Base-by-base conservation (phyloP, 495 filamentous ascomycete genomes). In the Penicillium crystallinum region DNA sequence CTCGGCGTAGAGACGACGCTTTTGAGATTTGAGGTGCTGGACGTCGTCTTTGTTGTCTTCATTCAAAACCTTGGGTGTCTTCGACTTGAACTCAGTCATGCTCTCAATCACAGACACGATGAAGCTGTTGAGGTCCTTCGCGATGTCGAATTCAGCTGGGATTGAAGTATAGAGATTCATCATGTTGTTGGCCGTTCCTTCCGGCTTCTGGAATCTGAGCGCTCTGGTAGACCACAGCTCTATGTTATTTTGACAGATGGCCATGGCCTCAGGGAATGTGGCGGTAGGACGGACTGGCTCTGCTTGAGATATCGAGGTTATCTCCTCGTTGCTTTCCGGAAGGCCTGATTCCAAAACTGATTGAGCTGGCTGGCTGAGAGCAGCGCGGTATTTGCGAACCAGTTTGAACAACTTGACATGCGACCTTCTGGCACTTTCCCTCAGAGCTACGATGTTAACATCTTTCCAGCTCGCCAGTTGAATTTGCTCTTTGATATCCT, bases 381-480 rank as follows among this genome's bases (percentile, higher is more conserved):
- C 66, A 27, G 73, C 78, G 25, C 93, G 78, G 64, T 95, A 97
- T 69, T 95, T 96, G 42, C 89, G 79, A 44, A 99, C 88, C 23
- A 95, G 70, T 59, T 89, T 92, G 69, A 95, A 92, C 9, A 99
- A 76, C 64, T 95, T 96, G 56, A 86, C 81, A 64, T 97, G 95
- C 7, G 92, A 97, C 49, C 86, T 83, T 62, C 85, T 81, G 2
- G 93, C 89, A 67, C 91, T 96, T 53, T 96, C 91, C 60, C 82
- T 77, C 34, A 99, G 70, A 6, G 89, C 87, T 47, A 87, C 82
- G 45, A 99, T 92, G 55, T 96, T 97, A 19, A 87, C 96, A 58
- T 97, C 95, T 62, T 95, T 93, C 95, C 95, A 97, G 63, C 88
- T 95, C 2, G 90, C 89, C 50, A 97, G 69, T 27, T 91, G 78